These are phyloP conservation scores for Chytriomyces confervae DNA, from an alignment of 192 early-diverging fungal species.

Conservation along the genomic window DNA sequence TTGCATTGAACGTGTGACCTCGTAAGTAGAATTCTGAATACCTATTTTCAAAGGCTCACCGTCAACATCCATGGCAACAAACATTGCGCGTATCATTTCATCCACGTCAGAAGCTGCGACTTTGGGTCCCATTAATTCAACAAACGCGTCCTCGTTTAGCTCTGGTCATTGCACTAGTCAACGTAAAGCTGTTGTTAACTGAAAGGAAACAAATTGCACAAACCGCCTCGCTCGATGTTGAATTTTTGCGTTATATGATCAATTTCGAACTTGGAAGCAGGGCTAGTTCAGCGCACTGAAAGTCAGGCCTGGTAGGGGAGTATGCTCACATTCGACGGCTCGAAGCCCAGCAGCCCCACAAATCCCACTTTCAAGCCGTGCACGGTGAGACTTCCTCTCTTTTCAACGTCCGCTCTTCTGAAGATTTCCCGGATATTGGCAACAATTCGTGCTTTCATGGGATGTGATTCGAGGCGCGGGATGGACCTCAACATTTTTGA, in stretches of 20 bases:
- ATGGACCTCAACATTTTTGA: too few relatives aligned
- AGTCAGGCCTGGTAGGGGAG: too few relatives aligned
- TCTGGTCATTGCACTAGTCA: constrained; percentile 30
- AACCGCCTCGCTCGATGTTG: constrained; percentile 22
- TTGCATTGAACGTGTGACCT: not conserved
- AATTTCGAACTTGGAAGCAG: constrained; percentile 21
- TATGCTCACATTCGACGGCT: constrained; percentile 42
- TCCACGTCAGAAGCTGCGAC: constrained; percentile 17
- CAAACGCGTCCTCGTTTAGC: constrained; percentile 39
- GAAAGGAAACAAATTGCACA: not conserved
- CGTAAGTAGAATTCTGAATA: not conserved
- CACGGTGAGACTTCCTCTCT: constrained; percentile 36
- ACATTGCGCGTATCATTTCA: constrained; percentile 40
- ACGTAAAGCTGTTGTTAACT: constrained; percentile 31
- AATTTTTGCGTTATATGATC: constrained; percentile 3
- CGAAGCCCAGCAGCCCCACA: constrained; percentile 47
- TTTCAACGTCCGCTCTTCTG: constrained; percentile 28
- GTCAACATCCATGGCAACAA: constrained; percentile 36
- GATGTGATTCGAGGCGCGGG: constrained; percentile 9
- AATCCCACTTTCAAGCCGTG: constrained; percentile 44
- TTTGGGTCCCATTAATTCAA: constrained; percentile 23
- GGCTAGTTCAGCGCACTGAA: too few relatives aligned
- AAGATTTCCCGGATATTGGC: constrained; percentile 33
- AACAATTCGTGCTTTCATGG: not conserved
- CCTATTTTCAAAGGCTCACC: not conserved